Base-by-base conservation (phyloP, 805 yeast species). In the Metschnikowia amazonensis region DNA sequence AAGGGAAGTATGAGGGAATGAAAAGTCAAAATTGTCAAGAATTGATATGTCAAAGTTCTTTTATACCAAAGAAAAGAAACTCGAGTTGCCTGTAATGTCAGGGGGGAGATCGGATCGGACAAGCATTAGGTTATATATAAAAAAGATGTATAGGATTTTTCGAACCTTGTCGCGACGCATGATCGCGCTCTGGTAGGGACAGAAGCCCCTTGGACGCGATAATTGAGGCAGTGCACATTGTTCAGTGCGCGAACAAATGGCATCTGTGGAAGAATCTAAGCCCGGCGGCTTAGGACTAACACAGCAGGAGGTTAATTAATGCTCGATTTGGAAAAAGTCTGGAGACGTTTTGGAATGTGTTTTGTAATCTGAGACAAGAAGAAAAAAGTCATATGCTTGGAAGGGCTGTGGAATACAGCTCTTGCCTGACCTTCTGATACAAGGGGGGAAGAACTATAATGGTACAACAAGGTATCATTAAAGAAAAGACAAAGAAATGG, bases 141-240 rank as follows among this genome's bases (percentile, higher is more conserved):
- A 10, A 17, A 21, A 16, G 24, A 13, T n/a, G 17, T 10, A 16
- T 35, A 24, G 8, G 29, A 35, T 11, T 13, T 21, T 24, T 27
- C 30, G 8, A 23, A n/a, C 14, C 17, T n/a, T 17, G 25, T 20
- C 42, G 42, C 42, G 42, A 30, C 42, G 42, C 42, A 39, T 21
- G 42, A 30, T 29, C 42, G 42, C 42, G 42, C 24, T 30, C 20
- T 14, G 25, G 16, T 20, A 13, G 24, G 18, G 20, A 23, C 36
- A 18, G 25, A 27, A n/a, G 5, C 42, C 35, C 42, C 42, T 39
- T 21, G 36, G 14, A 39, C 42, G 35, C 42, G 42, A 21, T n/a
- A 25, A 10, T 16, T 27, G 8, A 25, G 41, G 41, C 41, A 18
- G 41, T 37, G 41, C 41, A 18, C 25, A 36, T 36, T 36, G 40